These are phyloP conservation scores for Lecanicillium sp. DNA, from an alignment of 2,329 filamentous ascomycete species.

Conservation along the genomic window DNA sequence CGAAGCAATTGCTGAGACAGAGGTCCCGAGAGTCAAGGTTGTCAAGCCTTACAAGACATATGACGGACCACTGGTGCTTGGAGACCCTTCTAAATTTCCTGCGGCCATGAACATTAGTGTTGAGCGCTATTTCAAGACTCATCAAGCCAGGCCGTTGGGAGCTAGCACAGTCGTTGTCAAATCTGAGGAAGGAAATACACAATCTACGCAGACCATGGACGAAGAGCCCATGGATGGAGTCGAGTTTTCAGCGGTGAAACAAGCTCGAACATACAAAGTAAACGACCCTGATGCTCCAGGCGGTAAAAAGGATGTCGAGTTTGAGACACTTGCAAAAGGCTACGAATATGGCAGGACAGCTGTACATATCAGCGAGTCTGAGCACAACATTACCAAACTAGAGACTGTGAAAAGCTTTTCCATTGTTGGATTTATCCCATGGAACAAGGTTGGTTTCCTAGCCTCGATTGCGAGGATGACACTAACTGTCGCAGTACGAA, in stretches of 20 bases:
- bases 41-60: conserved; percentile 71
- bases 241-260: conserved; percentile 63
- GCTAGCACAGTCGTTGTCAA: conserved; percentile 68
- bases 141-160: conserved; percentile 62
- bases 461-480: neutral
- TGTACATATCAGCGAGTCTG: conserved; percentile 79
- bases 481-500: conserved; percentile 52
- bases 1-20: conserved; percentile 74
- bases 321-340: conserved; percentile 81
- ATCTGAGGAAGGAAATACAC: conserved; percentile 38
- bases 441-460: conserved; percentile 47
- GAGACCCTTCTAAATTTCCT: conserved; percentile 64
- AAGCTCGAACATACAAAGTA: conserved; percentile 71
- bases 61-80: conserved; percentile 71
- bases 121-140: conserved; percentile 83
- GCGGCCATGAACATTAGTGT: conserved; percentile 75
- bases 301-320: conserved; percentile 72
- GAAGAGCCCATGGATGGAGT: conserved; percentile 40
- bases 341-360: conserved; percentile 90
- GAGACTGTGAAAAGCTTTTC: conserved; percentile 68
- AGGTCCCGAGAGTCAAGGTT: conserved; percentile 66
- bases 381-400: conserved; percentile 81
- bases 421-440: conserved; percentile 78
- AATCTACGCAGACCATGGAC: conserved; percentile 42
- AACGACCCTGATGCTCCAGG: conserved; percentile 66